Percentiles rank a stretch among this genome's conserved stretches.
These are phyloP conservation scores for Ascochyta koolunga DNA, from an alignment of 2,329 filamentous ascomycete species.

Conservation along the genomic window DNA sequence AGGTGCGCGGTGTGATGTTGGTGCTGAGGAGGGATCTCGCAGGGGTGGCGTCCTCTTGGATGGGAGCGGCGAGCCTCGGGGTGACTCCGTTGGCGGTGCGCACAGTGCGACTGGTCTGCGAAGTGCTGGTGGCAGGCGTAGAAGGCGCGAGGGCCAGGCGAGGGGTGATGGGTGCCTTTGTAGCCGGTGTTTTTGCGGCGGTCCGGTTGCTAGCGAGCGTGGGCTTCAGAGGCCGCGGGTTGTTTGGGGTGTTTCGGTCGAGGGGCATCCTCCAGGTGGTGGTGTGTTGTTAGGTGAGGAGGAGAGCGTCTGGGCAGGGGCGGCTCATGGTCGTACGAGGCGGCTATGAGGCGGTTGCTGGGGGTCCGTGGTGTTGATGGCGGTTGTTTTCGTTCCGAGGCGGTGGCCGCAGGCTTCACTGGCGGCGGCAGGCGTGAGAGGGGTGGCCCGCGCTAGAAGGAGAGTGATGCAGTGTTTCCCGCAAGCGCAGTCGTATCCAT, in stretches of 20 bases:
- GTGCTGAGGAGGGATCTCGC: constrained; percentile 63
- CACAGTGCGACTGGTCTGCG: constrained; percentile 34
- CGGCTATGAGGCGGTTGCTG: constrained; percentile 35
- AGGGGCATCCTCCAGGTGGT: constrained; percentile 44
- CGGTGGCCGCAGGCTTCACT: constrained; percentile 7
- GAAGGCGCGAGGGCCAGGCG: constrained; percentile 57
- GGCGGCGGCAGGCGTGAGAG: constrained; percentile 26
- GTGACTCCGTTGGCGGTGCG: constrained; percentile 37
- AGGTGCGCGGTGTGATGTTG: constrained; percentile 81
- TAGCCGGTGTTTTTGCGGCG: constrained; percentile 17
- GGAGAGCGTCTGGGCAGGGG: constrained; percentile 23
- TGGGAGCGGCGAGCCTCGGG: constrained; percentile 43
- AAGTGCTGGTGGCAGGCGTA: constrained; percentile 25
- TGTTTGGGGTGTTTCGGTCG: constrained; percentile 53
- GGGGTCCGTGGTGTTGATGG: constrained; percentile 24
- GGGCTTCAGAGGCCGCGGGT: constrained; percentile 69
- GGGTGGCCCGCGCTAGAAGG: constrained; percentile 7
- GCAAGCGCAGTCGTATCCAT: constrained; percentile 5
- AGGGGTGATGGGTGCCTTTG: constrained; percentile 64
- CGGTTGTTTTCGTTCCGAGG: constrained; percentile 11
- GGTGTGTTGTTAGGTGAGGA: constrained; percentile 19
- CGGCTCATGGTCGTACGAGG: constrained; percentile 38
- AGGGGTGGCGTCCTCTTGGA: constrained; percentile 60
- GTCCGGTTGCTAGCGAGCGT: constrained; percentile 68
- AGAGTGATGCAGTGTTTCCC: background rate